These are phyloP conservation scores for Globisporangium mamillatum DNA, from an alignment of 352 stramenopile species.

Conservation along the genomic window DNA sequence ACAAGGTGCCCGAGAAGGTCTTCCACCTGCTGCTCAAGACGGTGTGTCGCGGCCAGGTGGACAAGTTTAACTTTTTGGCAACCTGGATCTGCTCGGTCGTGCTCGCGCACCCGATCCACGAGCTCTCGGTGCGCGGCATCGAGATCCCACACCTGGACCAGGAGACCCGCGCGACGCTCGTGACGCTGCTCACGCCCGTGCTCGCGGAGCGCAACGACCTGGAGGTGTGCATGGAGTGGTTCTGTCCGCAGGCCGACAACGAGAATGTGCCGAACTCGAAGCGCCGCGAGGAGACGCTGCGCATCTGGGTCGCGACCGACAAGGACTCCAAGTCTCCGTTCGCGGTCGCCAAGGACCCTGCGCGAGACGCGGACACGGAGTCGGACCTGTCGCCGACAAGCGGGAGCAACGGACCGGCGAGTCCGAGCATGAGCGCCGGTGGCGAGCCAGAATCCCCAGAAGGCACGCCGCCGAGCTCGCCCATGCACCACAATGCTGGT, in stretches of 20 bases:
- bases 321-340: conserved; percentile 87
- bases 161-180: conserved; percentile 68
- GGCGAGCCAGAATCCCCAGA: conserved; percentile 19
- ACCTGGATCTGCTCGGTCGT: conserved; percentile 85
- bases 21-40: conserved; percentile 83
- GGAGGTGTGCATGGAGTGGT: conserved; percentile 88
- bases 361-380: conserved; percentile 63
- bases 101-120: conserved; percentile 56
- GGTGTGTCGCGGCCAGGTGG: conserved; percentile 78
- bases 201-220: conserved; percentile 78
- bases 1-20: conserved; percentile 78
- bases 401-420: conserved; percentile 41
- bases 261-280: conserved; percentile 53
- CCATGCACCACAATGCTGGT: conserved; percentile 21
- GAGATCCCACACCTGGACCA: conserved; percentile 78
- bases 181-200: conserved; percentile 77
- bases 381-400: conserved; percentile 48
- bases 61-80: conserved; percentile 88
- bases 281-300: conserved; percentile 72
- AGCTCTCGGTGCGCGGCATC: conserved; percentile 78
- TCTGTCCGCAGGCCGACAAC: conserved; percentile 70
- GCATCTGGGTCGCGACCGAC: conserved; percentile 85
- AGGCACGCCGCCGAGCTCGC: conserved; percentile 48
- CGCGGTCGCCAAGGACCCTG: conserved; percentile 29
- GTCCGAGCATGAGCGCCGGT: conserved; percentile 34